phyloP scores from a whole-genome alignment of 2,329 filamentous ascomycete genomes.

The Trichoderma semiorbis region DNA sequence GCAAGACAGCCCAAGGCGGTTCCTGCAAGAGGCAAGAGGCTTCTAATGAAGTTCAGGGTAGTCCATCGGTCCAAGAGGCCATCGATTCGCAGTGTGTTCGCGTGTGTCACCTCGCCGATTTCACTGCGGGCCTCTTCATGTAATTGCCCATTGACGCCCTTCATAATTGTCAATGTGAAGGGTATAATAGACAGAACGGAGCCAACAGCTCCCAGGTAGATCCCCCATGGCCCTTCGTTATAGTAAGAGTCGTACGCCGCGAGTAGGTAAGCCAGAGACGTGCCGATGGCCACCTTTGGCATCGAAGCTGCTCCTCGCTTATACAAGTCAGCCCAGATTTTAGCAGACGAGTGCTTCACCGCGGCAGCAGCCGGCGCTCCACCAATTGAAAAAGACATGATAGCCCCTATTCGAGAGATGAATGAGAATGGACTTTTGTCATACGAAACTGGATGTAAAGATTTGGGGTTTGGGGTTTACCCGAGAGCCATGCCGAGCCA shows the following conservation, averaged over 20 bases:
- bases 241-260: constrained; percentile 34
- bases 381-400: constrained; percentile 36
- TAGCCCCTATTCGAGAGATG: constrained; percentile 30
- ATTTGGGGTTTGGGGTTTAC: constrained; percentile 22
- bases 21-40: constrained; percentile 32
- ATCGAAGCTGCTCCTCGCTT: constrained; percentile 35
- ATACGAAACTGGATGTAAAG: not conserved
- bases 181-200: constrained; percentile 39
- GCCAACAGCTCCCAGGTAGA: constrained; percentile 31
- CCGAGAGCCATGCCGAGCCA: constrained; percentile 38
- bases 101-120: constrained; percentile 21
- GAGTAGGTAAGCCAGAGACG: constrained; percentile 35
- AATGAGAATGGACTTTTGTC: not conserved
- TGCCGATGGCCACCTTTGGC: constrained; percentile 34
- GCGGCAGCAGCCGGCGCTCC: constrained; percentile 32
- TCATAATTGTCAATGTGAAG: constrained; percentile 39
- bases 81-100: constrained; percentile 20
- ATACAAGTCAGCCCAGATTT: constrained; percentile 39
- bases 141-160: constrained; percentile 35
- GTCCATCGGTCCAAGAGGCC: constrained; percentile 25
- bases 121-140: constrained; percentile 25
- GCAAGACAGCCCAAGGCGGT: constrained; percentile 26
- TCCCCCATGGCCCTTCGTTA: constrained; percentile 32
- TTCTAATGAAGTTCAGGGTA: constrained; percentile 30
- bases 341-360: constrained; percentile 30